Base-by-base conservation (phyloP, 2,329 filamentous ascomycete genomes). In the Drechslerella coelobrocha region DNA sequence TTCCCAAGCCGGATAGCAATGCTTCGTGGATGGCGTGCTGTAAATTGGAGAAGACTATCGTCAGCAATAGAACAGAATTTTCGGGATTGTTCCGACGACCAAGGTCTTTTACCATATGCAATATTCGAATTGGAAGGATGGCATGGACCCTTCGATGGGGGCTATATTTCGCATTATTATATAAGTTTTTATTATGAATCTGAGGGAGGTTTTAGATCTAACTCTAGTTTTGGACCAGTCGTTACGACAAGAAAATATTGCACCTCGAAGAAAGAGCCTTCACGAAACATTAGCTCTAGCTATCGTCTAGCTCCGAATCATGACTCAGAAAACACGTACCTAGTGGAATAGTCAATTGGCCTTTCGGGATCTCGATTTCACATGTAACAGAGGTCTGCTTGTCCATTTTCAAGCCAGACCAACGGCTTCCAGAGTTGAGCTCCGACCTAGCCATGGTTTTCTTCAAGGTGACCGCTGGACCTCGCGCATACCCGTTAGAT, bases 311-410 rank as follows among this genome's bases (percentile, higher is more conserved):
- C 27, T 51, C 29, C 10, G 23, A 34, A n/a, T 19, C 7, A 26
- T 23, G 41, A 23, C 12, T 54, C 14, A 19, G 9, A 5, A 26
- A 8, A 43, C 57, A 54, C 54, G 54, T 61, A 43, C 63, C 74
- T 65, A 73, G 73, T 52, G 72, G 69, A 12, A 75, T 68, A 5
- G 68, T 72, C 23, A 73, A 53, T 37, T 75, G 72, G 37, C 75
- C 73, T 53, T 74, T 72, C 23, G 75, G 74, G 26, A 75, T 75
- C 48, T 75, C 74, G 39, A 75, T 74, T 57, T 75, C 74, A 56
- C 74, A 75, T 61, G 75, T 75, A 55, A 76, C 63, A 14, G 73
- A 60, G 50, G 74, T 74, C 31, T 75, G 56, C 61, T 75, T 72
- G 61, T 72, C 74, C 17, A 24, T 26, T 23, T 74, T 73, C 9